A percentile compares a stretch with the other conserved stretches of the same genome.
Evolutionary conservation across 1,284 basidiomycete species (phyloP).

Genomic region (Ustilago sp.): DNA sequence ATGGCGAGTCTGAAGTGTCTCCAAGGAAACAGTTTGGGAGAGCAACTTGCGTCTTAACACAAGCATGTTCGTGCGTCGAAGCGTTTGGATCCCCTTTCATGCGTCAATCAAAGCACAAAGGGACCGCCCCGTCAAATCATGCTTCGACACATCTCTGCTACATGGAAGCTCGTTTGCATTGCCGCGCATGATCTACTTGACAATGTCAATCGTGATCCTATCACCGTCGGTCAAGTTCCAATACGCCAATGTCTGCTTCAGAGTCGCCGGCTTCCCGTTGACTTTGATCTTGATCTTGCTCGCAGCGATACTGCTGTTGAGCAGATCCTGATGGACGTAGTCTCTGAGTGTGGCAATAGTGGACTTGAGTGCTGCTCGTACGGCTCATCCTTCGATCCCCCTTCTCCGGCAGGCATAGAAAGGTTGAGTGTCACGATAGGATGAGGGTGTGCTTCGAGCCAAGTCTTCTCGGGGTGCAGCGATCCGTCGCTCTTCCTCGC

Average conservation of each 20-base stretch:
- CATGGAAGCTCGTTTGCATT: background rate
- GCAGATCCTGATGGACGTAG: slow-evolving; percentile 55
- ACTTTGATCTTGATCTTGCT: slow-evolving; percentile 64
- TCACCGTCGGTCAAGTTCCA: slow-evolving; percentile 66
- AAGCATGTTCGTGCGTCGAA: too few species aligned
- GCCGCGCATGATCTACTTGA: slow-evolving; percentile 30
- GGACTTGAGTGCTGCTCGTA: slow-evolving; percentile 57
- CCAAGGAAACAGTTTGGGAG: too few species aligned
- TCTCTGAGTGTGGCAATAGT: slow-evolving; percentile 61
- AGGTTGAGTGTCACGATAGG: slow-evolving; percentile 54
- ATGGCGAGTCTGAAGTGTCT: too few species aligned
- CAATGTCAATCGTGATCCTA: slow-evolving; percentile 48
- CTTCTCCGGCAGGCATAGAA: slow-evolving; percentile 39
- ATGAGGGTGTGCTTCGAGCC: slow-evolving; percentile 56
- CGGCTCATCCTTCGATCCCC: slow-evolving; percentile 29
- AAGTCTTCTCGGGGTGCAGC: slow-evolving; percentile 55
- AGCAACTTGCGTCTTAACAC: too few species aligned
- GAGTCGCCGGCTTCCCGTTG: slow-evolving; percentile 56
- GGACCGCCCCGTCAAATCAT: background rate
- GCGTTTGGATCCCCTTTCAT: background rate
- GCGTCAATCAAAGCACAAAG: slow-evolving; percentile 3
- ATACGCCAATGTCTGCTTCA: slow-evolving; percentile 64
- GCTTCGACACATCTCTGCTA: background rate
- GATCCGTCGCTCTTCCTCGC: slow-evolving; percentile 44
- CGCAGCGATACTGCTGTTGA: slow-evolving; percentile 57